Conservation (phyloP, 129 eudicot species). For the Ambrosia artemisiifolia region DNA sequence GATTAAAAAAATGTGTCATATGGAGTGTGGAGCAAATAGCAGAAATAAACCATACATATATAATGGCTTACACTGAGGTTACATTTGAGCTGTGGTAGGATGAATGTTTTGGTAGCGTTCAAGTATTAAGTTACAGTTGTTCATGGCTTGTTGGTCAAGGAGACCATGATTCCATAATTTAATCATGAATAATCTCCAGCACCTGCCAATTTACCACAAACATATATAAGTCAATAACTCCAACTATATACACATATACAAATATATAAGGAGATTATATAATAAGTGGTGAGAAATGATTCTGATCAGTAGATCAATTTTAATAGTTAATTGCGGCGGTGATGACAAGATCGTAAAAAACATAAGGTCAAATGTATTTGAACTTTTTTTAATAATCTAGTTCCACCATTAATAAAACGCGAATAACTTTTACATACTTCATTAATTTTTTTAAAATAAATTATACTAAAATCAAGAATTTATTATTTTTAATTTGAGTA, state of each 20-base stretch:
- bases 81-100: slow-evolving; percentile 13
- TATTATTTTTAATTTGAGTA: too few relatives aligned
- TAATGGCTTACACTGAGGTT: not conserved
- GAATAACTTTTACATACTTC: too few relatives aligned
- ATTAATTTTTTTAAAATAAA: not conserved
- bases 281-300: too few relatives aligned
- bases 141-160: slow-evolving; percentile 65
- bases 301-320: too few relatives aligned
- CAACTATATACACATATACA: not conserved
- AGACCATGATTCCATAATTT: slow-evolving; percentile 93
- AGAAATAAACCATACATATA: not conserved
- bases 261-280: not conserved
- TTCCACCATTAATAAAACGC: too few relatives aligned
- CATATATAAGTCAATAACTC: not conserved
- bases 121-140: slow-evolving; percentile 60
- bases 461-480: not conserved
- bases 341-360: too few relatives aligned
- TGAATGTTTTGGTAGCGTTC: slow-evolving; percentile 42
- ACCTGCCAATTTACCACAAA: slow-evolving; percentile 46
- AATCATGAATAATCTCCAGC: slow-evolving; percentile 81
- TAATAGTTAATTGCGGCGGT: too few relatives aligned
- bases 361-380: too few relatives aligned
- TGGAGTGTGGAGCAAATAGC: not conserved
- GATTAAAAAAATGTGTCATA: not conserved
- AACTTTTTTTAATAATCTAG: too few relatives aligned